Conservation (phyloP, 257 asterid species). For the Coffea eugenioides region DNA sequence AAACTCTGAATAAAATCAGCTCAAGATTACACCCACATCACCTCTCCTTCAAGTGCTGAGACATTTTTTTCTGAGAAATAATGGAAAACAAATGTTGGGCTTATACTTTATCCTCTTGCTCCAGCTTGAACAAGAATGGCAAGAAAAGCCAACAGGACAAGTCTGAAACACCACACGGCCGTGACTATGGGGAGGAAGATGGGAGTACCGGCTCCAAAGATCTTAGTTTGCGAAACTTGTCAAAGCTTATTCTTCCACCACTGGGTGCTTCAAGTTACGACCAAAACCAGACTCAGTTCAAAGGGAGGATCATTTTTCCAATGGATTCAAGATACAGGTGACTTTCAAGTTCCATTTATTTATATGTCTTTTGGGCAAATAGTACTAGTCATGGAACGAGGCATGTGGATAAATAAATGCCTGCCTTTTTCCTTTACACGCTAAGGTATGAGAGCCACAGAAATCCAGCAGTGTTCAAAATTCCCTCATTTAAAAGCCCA, state of each 20-base stretch:
- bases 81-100: constrained; percentile 6
- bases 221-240: constrained; percentile 55
- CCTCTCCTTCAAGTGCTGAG: neutral
- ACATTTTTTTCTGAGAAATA: neutral
- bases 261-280: constrained; percentile 51
- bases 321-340: constrained; percentile 79
- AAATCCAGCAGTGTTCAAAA: no score
- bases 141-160: neutral
- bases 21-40: neutral
- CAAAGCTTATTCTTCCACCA: constrained; percentile 81
- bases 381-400: neutral
- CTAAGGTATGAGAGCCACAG: no score
- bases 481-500: no score
- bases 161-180: neutral
- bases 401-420: neutral
- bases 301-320: constrained; percentile 53
- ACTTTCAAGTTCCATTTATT: neutral
- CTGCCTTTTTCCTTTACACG: no score
- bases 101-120: neutral
- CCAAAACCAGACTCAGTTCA: constrained; percentile 19
- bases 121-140: constrained; percentile 2
- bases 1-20: neutral
- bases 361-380: neutral
- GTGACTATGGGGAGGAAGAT: neutral
- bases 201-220: constrained; percentile 26